Conservation (phyloP, 2,329 filamentous ascomycete genomes). For the Fusarium annulatum region DNA sequence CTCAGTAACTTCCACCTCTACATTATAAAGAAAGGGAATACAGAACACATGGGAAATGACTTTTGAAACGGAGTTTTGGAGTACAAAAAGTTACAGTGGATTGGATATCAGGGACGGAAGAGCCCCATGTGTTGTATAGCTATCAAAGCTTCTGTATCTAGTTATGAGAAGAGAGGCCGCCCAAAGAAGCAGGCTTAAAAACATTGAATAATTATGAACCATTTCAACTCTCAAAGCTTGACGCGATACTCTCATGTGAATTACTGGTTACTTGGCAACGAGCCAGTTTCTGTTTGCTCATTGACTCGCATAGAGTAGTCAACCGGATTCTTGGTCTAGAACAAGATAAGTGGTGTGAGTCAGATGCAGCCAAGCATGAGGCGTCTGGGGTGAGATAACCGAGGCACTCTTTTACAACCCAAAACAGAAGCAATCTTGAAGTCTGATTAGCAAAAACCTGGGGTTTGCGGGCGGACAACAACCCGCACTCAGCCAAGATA, state of each 20-base stretch:
- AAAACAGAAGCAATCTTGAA: background rate
- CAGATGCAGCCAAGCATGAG: slow-evolving; percentile 25
- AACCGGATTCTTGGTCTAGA: background rate
- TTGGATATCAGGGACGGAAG: slow-evolving; percentile 19
- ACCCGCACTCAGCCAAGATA: slow-evolving; percentile 3
- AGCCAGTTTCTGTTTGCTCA: background rate
- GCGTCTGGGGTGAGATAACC: slow-evolving; percentile 25
- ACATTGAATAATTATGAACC: slow-evolving; percentile 24
- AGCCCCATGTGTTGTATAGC: slow-evolving; percentile 32
- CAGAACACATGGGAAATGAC: slow-evolving; percentile 40
- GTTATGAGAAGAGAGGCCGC: slow-evolving; percentile 29
- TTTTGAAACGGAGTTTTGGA: slow-evolving; percentile 27
- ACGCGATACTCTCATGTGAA: slow-evolving; percentile 10
- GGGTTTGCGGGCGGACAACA: background rate
- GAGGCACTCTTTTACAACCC: background rate
- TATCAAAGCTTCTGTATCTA: slow-evolving; percentile 34
- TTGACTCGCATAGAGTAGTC: background rate
- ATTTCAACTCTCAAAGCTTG: slow-evolving; percentile 6
- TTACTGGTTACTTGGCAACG: background rate
- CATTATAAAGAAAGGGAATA: slow-evolving; percentile 43
- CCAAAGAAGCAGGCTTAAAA: slow-evolving; percentile 32
- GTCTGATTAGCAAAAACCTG: background rate
- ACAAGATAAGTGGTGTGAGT: background rate
- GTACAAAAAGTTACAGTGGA: slow-evolving; percentile 31
- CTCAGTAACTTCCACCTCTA: slow-evolving; percentile 32